A percentile compares a stretch with the other conserved stretches of the same genome.
Evolutionary conservation across 495 filamentous ascomycete species (phyloP).

Genomic region (Gamarada debralockiae): DNA sequence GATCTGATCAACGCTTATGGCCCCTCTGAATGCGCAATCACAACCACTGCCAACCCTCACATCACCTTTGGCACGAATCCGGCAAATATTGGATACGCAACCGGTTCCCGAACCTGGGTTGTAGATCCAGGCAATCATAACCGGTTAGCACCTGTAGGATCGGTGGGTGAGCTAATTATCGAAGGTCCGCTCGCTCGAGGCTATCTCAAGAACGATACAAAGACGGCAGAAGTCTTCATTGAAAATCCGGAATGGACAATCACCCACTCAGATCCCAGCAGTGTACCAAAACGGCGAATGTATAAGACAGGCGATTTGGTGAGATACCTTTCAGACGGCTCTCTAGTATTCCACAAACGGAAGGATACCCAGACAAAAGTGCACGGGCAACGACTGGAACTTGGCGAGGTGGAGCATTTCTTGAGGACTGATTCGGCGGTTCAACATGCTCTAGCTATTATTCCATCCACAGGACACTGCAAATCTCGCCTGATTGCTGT

Average conservation of each 20-base stretch:
- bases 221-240: slow-evolving; percentile 26
- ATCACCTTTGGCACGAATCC: slow-evolving; percentile 26
- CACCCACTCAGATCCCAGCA: neutral
- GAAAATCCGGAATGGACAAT: slow-evolving; percentile 17
- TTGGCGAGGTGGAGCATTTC: slow-evolving; percentile 36
- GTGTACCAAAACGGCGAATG: slow-evolving; percentile 35
- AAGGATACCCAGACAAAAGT: slow-evolving; percentile 31
- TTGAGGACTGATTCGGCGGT: slow-evolving; percentile 43
- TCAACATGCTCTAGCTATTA: slow-evolving; percentile 1
- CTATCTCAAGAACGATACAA: slow-evolving; percentile 37
- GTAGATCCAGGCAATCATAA: slow-evolving; percentile 50
- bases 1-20: slow-evolving; percentile 56
- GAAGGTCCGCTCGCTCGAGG: slow-evolving; percentile 53
- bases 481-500: neutral
- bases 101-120: slow-evolving; percentile 49
- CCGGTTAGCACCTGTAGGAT: slow-evolving; percentile 50
- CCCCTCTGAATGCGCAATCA: slow-evolving; percentile 36
- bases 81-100: slow-evolving; percentile 28
- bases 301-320: slow-evolving; percentile 46
- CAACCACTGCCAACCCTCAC: slow-evolving; percentile 26
- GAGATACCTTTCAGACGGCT: slow-evolving; percentile 33
- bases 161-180: slow-evolving; percentile 57
- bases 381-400: slow-evolving; percentile 29
- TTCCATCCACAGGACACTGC: neutral
- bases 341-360: slow-evolving; percentile 30